phyloP scores from a whole-genome alignment of 2,329 filamentous ascomycete genomes.

The Sporothrix inflata region DNA sequence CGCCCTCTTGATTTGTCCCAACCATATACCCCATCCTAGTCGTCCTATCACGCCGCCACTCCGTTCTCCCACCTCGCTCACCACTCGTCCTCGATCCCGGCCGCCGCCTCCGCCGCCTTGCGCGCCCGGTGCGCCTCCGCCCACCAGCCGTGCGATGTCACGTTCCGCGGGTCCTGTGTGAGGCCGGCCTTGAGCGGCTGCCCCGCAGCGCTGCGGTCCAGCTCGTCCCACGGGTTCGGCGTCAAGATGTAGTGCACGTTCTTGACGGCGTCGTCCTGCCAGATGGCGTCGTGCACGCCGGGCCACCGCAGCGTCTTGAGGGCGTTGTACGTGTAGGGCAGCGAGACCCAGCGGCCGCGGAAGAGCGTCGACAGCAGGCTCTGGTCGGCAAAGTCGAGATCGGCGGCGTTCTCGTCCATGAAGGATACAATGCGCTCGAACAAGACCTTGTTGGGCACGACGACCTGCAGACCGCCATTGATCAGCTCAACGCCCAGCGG shows the following conservation, averaged over 20 bases:
- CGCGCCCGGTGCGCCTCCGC: slow-evolving; percentile 50
- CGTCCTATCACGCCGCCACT: not conserved
- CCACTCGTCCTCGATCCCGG: slow-evolving; percentile 33
- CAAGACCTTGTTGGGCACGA: slow-evolving; percentile 53
- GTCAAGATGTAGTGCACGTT: slow-evolving; percentile 64
- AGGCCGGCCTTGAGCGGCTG: slow-evolving; percentile 41
- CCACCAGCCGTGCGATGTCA: slow-evolving; percentile 62
- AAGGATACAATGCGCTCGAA: slow-evolving; percentile 56
- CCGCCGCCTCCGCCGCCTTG: slow-evolving; percentile 31
- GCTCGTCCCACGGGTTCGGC: slow-evolving; percentile 64
- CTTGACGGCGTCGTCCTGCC: slow-evolving; percentile 61
- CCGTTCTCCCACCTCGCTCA: not conserved
- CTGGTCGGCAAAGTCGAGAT: slow-evolving; percentile 64
- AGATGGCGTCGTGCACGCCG: slow-evolving; percentile 58
- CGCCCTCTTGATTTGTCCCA: not conserved
- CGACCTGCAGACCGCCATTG: slow-evolving; percentile 62
- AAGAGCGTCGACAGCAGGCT: slow-evolving; percentile 60
- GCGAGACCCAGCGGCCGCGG: slow-evolving; percentile 57
- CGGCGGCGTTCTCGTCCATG: slow-evolving; percentile 51
- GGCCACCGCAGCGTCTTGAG: slow-evolving; percentile 59
- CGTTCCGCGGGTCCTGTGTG: slow-evolving; percentile 43
- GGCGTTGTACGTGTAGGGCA: slow-evolving; percentile 66
- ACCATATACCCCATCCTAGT: not conserved
- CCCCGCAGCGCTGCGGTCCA: slow-evolving; percentile 45
- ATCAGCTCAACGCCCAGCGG: slow-evolving; percentile 55